Evolutionary conservation across 2,329 filamentous ascomycete species (phyloP).

Genomic region (Stromatinia cepivora): DNA sequence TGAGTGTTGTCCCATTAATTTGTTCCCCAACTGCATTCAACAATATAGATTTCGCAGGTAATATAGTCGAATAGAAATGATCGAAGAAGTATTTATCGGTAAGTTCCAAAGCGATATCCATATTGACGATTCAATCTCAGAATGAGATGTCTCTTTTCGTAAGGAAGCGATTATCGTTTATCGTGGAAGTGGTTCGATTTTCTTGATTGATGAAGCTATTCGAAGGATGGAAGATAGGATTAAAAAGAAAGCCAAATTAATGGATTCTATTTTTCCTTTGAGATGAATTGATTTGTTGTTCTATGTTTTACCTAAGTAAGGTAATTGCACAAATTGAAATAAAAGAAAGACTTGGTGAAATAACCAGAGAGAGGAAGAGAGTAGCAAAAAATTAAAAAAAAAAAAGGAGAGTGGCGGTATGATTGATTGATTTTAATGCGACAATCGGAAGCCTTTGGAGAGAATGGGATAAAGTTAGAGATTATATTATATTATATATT

Average conservation of each 20-base stretch:
- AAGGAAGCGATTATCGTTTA: not conserved
- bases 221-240: not conserved
- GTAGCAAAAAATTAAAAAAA: not conserved
- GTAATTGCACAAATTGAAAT: not conserved
- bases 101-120: conserved; percentile 91
- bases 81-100: conserved; percentile 82
- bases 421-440: not conserved
- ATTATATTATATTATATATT: not conserved
- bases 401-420: conserved; percentile 15
- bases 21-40: conserved; percentile 52
- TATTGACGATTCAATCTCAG: conserved; percentile 46
- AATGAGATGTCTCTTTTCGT: not conserved
- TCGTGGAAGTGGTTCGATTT: not conserved
- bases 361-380: not conserved
- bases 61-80: conserved; percentile 68
- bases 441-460: not conserved
- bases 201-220: not conserved
- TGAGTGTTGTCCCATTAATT: conserved; percentile 56
- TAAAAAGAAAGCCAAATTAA: not conserved
- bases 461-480: not conserved
- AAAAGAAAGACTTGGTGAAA: conserved; percentile 4
- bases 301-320: not conserved
- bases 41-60: conserved; percentile 60
- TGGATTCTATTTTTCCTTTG: conserved; percentile 3
- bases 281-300: not conserved